These are phyloP conservation scores for Colletotrichum higginsianum DNA, from an alignment of 2,329 filamentous ascomycete genomes.

Conservation along the genomic window DNA sequence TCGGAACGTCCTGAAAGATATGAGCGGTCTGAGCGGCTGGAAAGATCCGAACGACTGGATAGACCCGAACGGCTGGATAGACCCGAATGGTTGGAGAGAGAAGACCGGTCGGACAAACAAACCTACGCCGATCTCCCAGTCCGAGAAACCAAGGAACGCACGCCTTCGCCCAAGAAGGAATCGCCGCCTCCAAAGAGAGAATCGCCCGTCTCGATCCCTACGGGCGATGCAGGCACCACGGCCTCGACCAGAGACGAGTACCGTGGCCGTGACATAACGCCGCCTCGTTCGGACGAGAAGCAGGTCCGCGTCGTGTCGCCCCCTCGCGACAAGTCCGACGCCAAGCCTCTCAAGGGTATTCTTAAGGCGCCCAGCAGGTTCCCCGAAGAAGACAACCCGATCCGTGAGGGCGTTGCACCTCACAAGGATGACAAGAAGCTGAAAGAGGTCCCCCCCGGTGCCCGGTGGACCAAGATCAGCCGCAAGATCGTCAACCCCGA, in stretches of 20 bases:
- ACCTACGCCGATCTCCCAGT: constrained; percentile 38
- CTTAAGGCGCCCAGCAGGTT: constrained; percentile 89
- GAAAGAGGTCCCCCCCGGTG: constrained; percentile 81
- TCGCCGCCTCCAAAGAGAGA: constrained; percentile 30
- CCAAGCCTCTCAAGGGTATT: constrained; percentile 84
- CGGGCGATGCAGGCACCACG: constrained; percentile 20
- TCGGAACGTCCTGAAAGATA: constrained; percentile 24
- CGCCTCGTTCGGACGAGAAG: constrained; percentile 57
- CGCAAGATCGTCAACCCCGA: constrained; percentile 91
- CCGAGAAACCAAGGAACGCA: constrained; percentile 31
- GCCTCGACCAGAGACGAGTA: constrained; percentile 50
- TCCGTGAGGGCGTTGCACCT: constrained; percentile 93
- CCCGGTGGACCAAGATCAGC: constrained; percentile 94
- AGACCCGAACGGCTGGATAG: constrained; percentile 16
- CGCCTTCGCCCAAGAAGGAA: constrained; percentile 39
- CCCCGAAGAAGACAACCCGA: constrained; percentile 86
- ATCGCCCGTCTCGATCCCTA: constrained; percentile 34
- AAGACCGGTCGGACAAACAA: constrained; percentile 29
- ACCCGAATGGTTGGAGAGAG: constrained; percentile 24
- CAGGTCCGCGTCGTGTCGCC: constrained; percentile 80
- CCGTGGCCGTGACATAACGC: constrained; percentile 59
- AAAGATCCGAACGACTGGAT: constrained; percentile 27
- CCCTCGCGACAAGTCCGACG: constrained; percentile 73
- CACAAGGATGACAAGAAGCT: constrained; percentile 85
- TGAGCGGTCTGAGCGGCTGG: constrained; percentile 5